These are phyloP conservation scores for Bidens hawaiensis DNA, from an alignment of 140 eudicot genomes.

Conservation along the genomic window DNA sequence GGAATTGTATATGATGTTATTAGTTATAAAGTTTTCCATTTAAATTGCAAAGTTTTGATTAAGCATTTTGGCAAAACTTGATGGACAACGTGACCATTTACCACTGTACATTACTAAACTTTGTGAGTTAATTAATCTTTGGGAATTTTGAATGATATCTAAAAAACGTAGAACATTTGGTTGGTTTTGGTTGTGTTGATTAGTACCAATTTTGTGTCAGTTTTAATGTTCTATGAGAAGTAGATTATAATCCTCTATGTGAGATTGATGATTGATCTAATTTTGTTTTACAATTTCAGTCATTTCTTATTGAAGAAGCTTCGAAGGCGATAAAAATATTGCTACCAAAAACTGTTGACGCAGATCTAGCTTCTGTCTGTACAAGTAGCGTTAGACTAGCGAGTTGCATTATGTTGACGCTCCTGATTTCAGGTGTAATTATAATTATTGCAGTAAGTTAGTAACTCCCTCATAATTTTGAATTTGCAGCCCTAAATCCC, in stretches of 20 bases:
- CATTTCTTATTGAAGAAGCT: conserved; percentile 67
- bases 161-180: neutral
- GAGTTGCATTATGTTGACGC: conserved; percentile 89
- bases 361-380: conserved; percentile 61
- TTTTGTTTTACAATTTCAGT: conserved; percentile 33
- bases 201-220: neutral
- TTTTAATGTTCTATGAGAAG: neutral
- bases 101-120: neutral
- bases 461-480: neutral
- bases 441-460: conserved; percentile 82
- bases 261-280: conserved; percentile 10
- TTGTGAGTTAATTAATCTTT: neutral
- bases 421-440: conserved; percentile 96
- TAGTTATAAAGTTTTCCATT: too few species aligned
- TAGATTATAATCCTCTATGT: neutral
- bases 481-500: neutral
- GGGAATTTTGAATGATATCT: neutral
- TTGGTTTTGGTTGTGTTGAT: neutral
- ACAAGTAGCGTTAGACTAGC: conserved; percentile 74
- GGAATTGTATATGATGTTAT: too few species aligned
- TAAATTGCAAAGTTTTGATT: too few species aligned
- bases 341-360: conserved; percentile 84
- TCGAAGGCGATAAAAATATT: conserved; percentile 51
- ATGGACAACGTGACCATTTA: neutral
- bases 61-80: too few species aligned